phyloP scores from a whole-genome alignment of 441 rosid genomes.

The Theobroma grandiflorum region DNA sequence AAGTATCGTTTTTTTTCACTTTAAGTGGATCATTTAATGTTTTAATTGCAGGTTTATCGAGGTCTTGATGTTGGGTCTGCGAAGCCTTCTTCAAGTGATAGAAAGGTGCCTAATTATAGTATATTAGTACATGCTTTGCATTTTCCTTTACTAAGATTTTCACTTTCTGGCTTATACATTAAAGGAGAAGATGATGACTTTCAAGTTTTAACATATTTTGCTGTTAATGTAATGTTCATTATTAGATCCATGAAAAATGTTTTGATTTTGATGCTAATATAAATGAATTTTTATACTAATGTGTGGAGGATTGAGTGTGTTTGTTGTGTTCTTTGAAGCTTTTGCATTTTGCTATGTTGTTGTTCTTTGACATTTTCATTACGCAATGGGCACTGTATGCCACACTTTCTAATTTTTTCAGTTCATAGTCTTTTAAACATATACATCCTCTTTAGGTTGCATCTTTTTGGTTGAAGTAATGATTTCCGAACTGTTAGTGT shows the following conservation, averaged over 20 bases:
- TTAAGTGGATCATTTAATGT: background rate
- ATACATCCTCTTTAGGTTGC: background rate
- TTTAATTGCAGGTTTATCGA: constrained; percentile 64
- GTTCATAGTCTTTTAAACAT: background rate
- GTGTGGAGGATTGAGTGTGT: background rate
- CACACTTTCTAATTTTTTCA: background rate
- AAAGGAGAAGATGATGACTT: background rate
- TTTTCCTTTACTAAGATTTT: background rate
- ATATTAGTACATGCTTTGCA: background rate
- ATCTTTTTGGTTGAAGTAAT: background rate
- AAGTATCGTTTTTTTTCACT: background rate
- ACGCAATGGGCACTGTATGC: background rate
- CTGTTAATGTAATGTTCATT: background rate
- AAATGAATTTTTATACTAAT: background rate
- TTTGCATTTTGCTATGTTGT: background rate
- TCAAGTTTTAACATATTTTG: background rate
- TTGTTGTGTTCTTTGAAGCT: constrained; percentile 1
- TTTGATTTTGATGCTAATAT: background rate
- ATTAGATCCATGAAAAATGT: background rate
- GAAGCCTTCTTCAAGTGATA: constrained; percentile 65
- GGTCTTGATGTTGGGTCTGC: constrained; percentile 95
- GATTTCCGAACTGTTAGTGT: background rate
- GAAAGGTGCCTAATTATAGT: constrained; percentile 50
- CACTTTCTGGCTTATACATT: background rate
- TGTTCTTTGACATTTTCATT: constrained; percentile 6